Evolutionary conservation across 306 rosid genomes (phyloP).

Genomic region (Quercus suber): DNA sequence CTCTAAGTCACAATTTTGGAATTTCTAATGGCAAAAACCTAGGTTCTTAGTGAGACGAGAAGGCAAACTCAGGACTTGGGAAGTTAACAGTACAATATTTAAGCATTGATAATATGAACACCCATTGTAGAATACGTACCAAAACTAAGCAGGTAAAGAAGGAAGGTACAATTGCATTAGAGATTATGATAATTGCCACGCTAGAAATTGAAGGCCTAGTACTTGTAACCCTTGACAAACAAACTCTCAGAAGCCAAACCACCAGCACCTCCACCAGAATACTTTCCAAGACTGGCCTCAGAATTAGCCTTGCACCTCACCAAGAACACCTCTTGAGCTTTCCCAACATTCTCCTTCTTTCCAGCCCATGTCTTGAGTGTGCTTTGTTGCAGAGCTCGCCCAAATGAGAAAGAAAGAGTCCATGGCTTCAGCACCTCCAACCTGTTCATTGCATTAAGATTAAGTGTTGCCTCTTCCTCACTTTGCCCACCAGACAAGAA

Average conservation of each 20-base stretch:
- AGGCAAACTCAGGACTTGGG: neutral
- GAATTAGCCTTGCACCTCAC: slow-evolving; percentile 82
- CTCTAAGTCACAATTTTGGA: no score
- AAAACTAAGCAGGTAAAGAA: slow-evolving; percentile 31
- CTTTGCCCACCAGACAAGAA: slow-evolving; percentile 93
- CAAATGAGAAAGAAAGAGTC: slow-evolving; percentile 92
- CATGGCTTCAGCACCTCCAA: slow-evolving; percentile 77
- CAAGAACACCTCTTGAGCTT: slow-evolving; percentile 73
- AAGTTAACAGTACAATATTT: slow-evolving; percentile 17
- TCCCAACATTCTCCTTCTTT: slow-evolving; percentile 69
- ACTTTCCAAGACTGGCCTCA: slow-evolving; percentile 74
- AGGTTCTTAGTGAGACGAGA: no score
- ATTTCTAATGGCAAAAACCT: no score
- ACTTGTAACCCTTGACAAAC: slow-evolving; percentile 62
- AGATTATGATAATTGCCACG: slow-evolving; percentile 12
- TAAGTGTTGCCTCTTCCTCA: slow-evolving; percentile 80
- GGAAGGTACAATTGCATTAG: slow-evolving; percentile 23
- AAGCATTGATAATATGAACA: neutral
- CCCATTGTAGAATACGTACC: slow-evolving; percentile 17
- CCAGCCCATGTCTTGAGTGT: slow-evolving; percentile 91
- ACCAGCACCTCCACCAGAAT: slow-evolving; percentile 40
- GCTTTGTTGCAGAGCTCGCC: slow-evolving; percentile 83
- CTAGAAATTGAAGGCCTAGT: slow-evolving; percentile 29
- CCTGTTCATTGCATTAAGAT: slow-evolving; percentile 79
- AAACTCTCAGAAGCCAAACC: slow-evolving; percentile 73